Base-by-base conservation (phyloP, 768 basidiomycete genomes). In the Tylopilus sp. region DNA sequence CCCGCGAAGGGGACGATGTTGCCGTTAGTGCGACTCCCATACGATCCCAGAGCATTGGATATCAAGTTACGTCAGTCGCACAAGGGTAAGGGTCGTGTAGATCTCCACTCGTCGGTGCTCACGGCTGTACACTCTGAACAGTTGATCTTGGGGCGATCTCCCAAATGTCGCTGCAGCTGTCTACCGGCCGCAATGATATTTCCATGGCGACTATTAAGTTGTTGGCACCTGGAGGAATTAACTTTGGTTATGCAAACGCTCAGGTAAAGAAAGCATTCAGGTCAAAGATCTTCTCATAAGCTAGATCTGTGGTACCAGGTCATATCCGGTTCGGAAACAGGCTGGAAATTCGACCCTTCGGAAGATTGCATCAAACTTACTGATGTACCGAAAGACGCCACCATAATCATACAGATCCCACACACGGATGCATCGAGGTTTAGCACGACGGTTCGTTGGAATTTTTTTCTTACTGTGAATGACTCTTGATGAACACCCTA, bases 161-260 rank as follows among this genome's bases (percentile, higher is more conserved):
- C 12, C 75, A 68, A 22, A 67, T 90, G 17, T 72, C 78, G 50
- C 68, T 89, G 26, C 69, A 72, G 3, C 46, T 93, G n/a, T 78
- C 74, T 15, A 82, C 84, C 11, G 86, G 91, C 11, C 77, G 86
- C 38, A 93, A 93, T 60, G 68, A 79, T 21, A 61, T 89, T n/a
- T 65, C 71, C 5, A 74, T 73, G 51, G 78, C 80, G 13, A 75
- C 69, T 9, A 57, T 91, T 40, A 79, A 73, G 44, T 69, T 91
- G 20, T 69, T 75, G 18, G 75, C 81, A 3, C 76, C 82, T 35
- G 79, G 78, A 13, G 80, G 82, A 1, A 69, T 78, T 22, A 61
- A 60, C 73, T 88, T 73, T 62, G 68, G 53, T 69, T 73, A 61
- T 48, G 36, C 68, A 31, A 73, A 81, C 21, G 75, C 77, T 12